Conservation (phyloP, 208 protist genomes). For the Trypanosoma conorhini region DNA sequence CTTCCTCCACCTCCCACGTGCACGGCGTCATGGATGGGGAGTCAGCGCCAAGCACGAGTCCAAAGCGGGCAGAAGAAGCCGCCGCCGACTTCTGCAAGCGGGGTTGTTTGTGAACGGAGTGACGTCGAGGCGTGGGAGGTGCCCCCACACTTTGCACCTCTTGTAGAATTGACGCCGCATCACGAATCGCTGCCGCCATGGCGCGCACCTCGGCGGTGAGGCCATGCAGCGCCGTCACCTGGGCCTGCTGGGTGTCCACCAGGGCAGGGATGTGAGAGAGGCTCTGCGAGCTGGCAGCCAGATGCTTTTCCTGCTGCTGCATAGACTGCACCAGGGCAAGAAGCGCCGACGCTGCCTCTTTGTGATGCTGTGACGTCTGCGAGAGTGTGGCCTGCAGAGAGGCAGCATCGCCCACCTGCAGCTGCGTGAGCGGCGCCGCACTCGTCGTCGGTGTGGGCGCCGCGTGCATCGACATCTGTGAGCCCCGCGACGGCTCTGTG, state of each 20-base stretch:
- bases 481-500: not conserved
- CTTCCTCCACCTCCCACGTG: not conserved
- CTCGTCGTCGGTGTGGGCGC: not conserved
- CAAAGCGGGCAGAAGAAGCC: not conserved
- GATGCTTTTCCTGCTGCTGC: slow-evolving; percentile 13
- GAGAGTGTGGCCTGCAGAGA: slow-evolving; percentile 5
- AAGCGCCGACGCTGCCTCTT: slow-evolving; percentile 4
- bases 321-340: not conserved
- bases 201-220: slow-evolving; percentile 10
- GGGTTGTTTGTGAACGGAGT: not conserved
- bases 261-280: slow-evolving; percentile 15
- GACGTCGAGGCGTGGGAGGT: not conserved
- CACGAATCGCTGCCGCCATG: slow-evolving; percentile 13
- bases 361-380: slow-evolving; percentile 14
- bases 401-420: not conserved
- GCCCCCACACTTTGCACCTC: not conserved
- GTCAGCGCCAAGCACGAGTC: slow-evolving; percentile 11
- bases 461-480: slow-evolving; percentile 2
- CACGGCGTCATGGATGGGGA: not conserved
- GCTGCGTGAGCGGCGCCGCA: slow-evolving; percentile 1
- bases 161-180: not conserved
- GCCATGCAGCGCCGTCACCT: slow-evolving; percentile 16
- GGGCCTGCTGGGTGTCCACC: slow-evolving; percentile 17
- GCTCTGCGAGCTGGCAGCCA: slow-evolving; percentile 7
- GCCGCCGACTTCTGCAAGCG: not conserved